These are phyloP conservation scores for Saksenaea oblongispora DNA, from an alignment of 371 early-diverging fungal species.

Conservation along the genomic window DNA sequence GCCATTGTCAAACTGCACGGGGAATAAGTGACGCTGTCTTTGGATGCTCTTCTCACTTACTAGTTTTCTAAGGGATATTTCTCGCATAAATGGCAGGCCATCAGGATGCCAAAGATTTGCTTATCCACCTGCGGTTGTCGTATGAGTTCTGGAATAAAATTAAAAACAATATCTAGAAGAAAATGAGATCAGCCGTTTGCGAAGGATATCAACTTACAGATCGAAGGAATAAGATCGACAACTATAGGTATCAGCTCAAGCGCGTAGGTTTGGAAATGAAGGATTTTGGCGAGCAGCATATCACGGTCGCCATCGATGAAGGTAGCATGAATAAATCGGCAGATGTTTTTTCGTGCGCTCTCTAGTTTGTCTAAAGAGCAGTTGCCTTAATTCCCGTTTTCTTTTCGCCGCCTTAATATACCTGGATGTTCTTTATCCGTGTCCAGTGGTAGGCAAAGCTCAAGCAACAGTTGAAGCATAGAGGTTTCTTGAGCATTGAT, in stretches of 20 bases:
- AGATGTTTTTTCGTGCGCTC: conserved; percentile 44
- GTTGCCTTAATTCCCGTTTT: background rate
- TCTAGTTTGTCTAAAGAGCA: conserved; percentile 28
- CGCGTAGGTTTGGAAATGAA: conserved; percentile 67
- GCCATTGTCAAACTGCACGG: conserved; percentile 25
- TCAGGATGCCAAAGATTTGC: conserved; percentile 51
- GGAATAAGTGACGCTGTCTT: background rate
- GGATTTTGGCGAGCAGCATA: conserved; percentile 53
- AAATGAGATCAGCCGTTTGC: too few species aligned
- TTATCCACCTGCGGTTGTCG: conserved; percentile 49
- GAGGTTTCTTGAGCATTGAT: conserved; percentile 56
- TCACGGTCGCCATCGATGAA: conserved; percentile 59
- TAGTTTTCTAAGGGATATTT: conserved; percentile 51
- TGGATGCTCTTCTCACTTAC: conserved; percentile 21
- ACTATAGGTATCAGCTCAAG: conserved; percentile 55
- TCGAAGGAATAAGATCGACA: conserved; percentile 55
- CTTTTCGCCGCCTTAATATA: background rate
- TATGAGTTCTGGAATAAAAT: conserved; percentile 53
- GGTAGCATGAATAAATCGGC: conserved; percentile 55
- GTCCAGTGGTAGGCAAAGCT: conserved; percentile 20
- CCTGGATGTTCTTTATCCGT: conserved; percentile 30
- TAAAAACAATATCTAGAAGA: conserved; percentile 45
- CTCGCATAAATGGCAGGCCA: conserved; percentile 51
- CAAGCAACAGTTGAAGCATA: conserved; percentile 54
- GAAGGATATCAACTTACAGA: conserved; percentile 30